Conservation (phyloP, 2,329 filamentous ascomycete species). For the Colletotrichum acutatum region DNA sequence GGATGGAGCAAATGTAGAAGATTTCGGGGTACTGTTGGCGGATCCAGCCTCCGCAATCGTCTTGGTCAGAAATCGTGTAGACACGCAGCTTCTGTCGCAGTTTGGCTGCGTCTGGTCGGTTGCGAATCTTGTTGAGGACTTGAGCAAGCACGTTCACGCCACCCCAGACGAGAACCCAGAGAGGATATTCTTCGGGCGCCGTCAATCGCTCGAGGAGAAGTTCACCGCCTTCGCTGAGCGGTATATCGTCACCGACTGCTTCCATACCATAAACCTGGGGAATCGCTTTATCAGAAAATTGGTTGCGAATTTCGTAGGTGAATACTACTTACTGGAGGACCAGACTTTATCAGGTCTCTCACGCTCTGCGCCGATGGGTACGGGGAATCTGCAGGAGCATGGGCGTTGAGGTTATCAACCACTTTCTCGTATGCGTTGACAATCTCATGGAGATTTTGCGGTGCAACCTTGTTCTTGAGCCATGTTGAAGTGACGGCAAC, state of each 20-base stretch:
- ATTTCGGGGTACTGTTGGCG: constrained; percentile 63
- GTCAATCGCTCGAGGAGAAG: constrained; percentile 50
- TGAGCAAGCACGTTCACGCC: constrained; percentile 64
- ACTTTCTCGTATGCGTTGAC: constrained; percentile 55
- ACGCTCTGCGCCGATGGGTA: constrained; percentile 53
- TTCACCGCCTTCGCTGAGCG: constrained; percentile 51
- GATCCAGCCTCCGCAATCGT: constrained; percentile 67
- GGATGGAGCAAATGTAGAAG: constrained; percentile 66
- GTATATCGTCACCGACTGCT: constrained; percentile 44
- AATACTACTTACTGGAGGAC: constrained; percentile 44
- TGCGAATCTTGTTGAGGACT: constrained; percentile 52
- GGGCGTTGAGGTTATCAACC: constrained; percentile 58
- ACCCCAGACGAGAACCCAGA: constrained; percentile 65
- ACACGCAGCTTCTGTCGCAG: constrained; percentile 58
- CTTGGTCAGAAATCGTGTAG: constrained; percentile 69
- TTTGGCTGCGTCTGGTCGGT: constrained; percentile 44
- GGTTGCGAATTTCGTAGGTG: neutral
- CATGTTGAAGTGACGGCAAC: constrained; percentile 58
- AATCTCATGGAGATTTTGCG: constrained; percentile 55
- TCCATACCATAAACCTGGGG: constrained; percentile 46
- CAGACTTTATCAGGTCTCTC: constrained; percentile 47
- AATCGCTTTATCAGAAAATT: neutral
- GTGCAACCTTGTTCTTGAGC: constrained; percentile 52
- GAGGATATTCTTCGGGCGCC: constrained; percentile 47
- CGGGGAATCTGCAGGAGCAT: constrained; percentile 54